These are phyloP conservation scores for Fusarium tjaetaba DNA, from an alignment of 2,329 filamentous ascomycete genomes.

Conservation along the genomic window DNA sequence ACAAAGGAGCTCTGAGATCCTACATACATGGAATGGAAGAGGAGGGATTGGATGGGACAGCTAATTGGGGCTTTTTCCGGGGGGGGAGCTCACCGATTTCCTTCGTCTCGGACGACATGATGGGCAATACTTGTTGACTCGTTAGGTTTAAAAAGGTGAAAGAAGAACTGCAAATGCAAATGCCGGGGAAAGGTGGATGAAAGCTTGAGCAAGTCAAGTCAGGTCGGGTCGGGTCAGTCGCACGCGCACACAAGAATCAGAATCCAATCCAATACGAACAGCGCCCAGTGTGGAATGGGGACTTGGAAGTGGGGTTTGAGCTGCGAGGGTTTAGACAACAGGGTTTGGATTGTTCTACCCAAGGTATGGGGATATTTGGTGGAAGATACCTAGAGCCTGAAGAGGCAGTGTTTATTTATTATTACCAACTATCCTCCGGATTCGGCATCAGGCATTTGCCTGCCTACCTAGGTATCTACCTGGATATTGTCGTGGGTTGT, in stretches of 20 bases:
- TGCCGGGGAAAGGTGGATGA: conserved; percentile 35
- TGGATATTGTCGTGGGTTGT: neutral
- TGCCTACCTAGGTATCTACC: neutral
- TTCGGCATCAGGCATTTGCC: neutral
- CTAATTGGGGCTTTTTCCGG: neutral
- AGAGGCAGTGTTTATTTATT: neutral
- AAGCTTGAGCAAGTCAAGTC: conserved; percentile 38
- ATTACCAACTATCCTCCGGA: neutral
- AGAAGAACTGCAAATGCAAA: conserved; percentile 36
- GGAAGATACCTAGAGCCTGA: neutral
- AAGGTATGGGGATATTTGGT: neutral
- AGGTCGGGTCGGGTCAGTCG: conserved; percentile 37
- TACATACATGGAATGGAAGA: neutral
- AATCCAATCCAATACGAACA: conserved; percentile 16
- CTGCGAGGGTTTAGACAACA: conserved; percentile 40
- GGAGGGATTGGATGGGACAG: neutral
- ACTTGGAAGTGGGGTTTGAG: conserved; percentile 37
- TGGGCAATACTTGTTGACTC: conserved; percentile 45
- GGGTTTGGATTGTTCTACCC: conserved; percentile 17
- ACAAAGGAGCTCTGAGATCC: neutral
- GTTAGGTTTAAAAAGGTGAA: conserved; percentile 31
- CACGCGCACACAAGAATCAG: conserved; percentile 29
- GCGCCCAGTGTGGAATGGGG: conserved; percentile 34
- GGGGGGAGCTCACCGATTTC: conserved; percentile 53
- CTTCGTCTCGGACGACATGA: conserved; percentile 59